Conservation (phyloP, 345 rosid species). For the Populus tremula region DNA sequence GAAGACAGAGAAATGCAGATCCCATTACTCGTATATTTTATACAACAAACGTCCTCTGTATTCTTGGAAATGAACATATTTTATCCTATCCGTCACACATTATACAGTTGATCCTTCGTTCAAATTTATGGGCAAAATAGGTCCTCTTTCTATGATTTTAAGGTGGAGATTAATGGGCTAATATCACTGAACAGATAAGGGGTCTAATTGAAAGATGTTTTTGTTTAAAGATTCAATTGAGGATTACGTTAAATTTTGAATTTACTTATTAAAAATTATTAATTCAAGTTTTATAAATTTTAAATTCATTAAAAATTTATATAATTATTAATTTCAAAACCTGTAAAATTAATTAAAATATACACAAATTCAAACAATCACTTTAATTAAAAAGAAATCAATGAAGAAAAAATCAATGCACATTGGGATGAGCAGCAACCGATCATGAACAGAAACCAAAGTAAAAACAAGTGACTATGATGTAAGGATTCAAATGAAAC, state of each 20-base stretch:
- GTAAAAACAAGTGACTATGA: slow-evolving; percentile 31
- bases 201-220: background rate
- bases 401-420: background rate
- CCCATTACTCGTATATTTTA: background rate
- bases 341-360: too few relatives aligned
- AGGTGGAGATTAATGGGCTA: too few relatives aligned
- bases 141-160: background rate
- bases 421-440: slow-evolving; percentile 9
- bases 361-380: too few relatives aligned
- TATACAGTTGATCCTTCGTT: background rate
- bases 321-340: too few relatives aligned
- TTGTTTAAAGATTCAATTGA: background rate
- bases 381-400: too few relatives aligned
- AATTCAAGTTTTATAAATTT: too few relatives aligned
- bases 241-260: too few relatives aligned
- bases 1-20: background rate
- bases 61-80: too few relatives aligned
- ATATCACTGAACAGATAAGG: background rate
- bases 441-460: slow-evolving; percentile 12
- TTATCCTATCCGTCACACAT: too few relatives aligned
- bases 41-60: too few relatives aligned
- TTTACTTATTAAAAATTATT: too few relatives aligned
- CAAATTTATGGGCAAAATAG: background rate
- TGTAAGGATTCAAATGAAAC: slow-evolving; percentile 31
- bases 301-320: too few relatives aligned